Evolutionary conservation across 768 basidiomycete genomes (phyloP).

Genomic region (Naganishia friedmannii): DNA sequence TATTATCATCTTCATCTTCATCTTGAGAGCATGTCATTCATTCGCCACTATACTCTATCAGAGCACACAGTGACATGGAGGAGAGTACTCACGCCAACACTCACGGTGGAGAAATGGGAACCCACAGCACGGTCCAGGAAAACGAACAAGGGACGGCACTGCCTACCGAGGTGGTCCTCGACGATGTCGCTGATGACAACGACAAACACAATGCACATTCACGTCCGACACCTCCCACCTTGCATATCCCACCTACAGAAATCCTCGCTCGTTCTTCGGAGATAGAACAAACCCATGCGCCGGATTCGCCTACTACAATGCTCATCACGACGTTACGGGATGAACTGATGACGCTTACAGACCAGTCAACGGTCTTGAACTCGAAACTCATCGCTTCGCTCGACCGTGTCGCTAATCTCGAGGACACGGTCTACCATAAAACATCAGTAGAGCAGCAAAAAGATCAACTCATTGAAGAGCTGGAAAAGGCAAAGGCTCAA

Average conservation of each 20-base stretch:
- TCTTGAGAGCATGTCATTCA: too few species aligned
- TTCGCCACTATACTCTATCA: too few species aligned
- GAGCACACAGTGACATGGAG: too few species aligned
- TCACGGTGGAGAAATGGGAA: too few species aligned
- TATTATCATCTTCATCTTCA: too few species aligned
- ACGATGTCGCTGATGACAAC: background rate
- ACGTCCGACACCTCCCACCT: background rate
- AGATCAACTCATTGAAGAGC: constrained; percentile 63
- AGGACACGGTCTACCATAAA: constrained; percentile 64
- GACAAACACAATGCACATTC: background rate
- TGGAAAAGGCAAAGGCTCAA: constrained; percentile 79
- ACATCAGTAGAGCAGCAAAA: constrained; percentile 60
- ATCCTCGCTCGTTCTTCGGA: background rate
- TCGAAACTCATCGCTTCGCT: constrained; percentile 87
- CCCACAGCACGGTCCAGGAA: too few species aligned
- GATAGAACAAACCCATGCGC: constrained; percentile 55
- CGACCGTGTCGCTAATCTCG: constrained; percentile 85
- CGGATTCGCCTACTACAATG: constrained; percentile 64
- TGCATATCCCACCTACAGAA: background rate
- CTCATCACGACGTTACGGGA: constrained; percentile 74
- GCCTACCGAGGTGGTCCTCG: background rate
- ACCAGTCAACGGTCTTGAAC: constrained; percentile 87
- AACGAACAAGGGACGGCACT: too few species aligned
- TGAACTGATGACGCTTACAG: constrained; percentile 80
- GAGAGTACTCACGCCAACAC: too few species aligned